These are phyloP conservation scores for Solanum peruvianum DNA, from an alignment of 257 asterid genomes.

Conservation along the genomic window DNA sequence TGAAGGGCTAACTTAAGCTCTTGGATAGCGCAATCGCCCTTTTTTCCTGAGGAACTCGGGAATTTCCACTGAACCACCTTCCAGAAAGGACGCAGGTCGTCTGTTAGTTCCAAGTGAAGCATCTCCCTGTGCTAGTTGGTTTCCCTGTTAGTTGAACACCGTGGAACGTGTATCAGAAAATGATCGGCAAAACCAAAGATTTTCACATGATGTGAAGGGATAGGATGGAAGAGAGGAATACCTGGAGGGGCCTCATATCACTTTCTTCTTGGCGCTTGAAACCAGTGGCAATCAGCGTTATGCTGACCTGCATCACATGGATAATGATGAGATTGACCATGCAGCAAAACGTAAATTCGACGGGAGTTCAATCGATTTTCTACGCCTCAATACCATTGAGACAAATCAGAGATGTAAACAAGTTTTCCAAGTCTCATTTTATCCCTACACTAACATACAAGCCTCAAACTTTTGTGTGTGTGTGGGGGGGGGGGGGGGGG, in stretches of 20 bases:
- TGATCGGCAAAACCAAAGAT: background rate
- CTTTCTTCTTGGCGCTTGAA: constrained; percentile 93
- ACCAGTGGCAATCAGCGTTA: constrained; percentile 91
- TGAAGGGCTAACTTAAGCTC: constrained; percentile 36
- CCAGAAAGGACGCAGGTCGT: constrained; percentile 56
- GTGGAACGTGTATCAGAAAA: background rate
- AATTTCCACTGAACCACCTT: constrained; percentile 65
- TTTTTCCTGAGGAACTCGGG: constrained; percentile 89
- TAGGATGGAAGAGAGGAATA: constrained; percentile 6
- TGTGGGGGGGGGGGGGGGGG: background rate
- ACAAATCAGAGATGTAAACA: background rate
- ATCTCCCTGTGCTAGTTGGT: constrained; percentile 54
- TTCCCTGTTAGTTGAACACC: constrained; percentile 34
- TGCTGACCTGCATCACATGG: constrained; percentile 53
- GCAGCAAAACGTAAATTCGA: background rate
- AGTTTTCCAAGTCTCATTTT: background rate
- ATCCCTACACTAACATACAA: background rate
- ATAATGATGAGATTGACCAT: background rate
- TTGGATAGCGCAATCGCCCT: constrained; percentile 72
- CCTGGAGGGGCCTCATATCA: constrained; percentile 64
- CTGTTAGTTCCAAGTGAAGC: constrained; percentile 42
- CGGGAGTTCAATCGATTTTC: background rate
- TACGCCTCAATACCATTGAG: background rate
- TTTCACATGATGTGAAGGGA: background rate
- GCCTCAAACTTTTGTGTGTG: background rate